A percentile compares a stretch with the other conserved stretches of the same genome.
phyloP scores from a whole-genome alignment of 345 rosid genomes.

The Noccaea caerulescens region DNA sequence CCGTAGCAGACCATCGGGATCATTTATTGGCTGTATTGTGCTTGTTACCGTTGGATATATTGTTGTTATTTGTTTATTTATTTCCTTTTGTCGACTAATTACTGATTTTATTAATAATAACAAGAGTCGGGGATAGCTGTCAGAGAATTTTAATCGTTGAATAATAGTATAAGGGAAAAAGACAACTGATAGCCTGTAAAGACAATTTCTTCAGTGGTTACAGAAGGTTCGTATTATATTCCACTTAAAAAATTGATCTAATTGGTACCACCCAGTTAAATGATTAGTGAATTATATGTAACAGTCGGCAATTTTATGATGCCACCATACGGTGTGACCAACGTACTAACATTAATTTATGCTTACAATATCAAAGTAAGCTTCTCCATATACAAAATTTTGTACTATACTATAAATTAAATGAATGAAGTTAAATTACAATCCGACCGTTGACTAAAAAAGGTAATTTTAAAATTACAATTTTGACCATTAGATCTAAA shows the following conservation, averaged over 20 bases:
- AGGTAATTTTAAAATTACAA: too few relatives aligned
- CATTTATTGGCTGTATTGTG: neutral
- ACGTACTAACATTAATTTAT: neutral
- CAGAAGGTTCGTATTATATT: constrained; percentile 13
- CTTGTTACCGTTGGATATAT: constrained; percentile 25
- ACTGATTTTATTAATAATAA: neutral
- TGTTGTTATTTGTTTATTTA: neutral
- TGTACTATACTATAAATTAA: neutral
- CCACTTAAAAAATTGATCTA: neutral
- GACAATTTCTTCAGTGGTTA: constrained; percentile 1
- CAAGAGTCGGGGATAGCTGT: constrained; percentile 40
- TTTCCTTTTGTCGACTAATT: neutral
- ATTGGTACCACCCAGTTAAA: neutral
- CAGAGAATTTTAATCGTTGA: neutral
- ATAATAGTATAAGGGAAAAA: neutral
- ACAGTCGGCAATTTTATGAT: neutral
- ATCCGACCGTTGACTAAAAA: neutral
- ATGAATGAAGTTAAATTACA: neutral
- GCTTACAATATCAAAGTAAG: neutral
- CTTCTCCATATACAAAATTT: neutral
- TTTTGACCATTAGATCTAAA: neutral
- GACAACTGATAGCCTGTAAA: constrained; percentile 34
- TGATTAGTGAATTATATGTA: neutral
- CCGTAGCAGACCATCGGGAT: constrained; percentile 9
- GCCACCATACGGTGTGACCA: neutral